These are phyloP conservation scores for Periconia macrospinosa DNA, from an alignment of 2,329 filamentous ascomycete species.

Conservation along the genomic window DNA sequence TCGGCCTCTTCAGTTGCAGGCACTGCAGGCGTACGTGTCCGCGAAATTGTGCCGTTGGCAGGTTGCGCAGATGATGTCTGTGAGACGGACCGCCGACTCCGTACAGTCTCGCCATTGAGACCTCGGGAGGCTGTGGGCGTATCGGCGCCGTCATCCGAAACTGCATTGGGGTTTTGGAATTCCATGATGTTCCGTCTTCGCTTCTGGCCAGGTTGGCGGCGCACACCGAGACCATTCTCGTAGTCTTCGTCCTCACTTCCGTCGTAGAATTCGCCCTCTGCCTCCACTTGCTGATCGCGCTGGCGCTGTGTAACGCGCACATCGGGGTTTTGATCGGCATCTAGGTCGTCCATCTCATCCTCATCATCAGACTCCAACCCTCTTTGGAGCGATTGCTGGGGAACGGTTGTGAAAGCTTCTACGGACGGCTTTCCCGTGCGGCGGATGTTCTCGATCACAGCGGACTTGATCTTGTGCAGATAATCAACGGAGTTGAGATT, in stretches of 20 bases:
- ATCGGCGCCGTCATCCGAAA: slow-evolving; percentile 29
- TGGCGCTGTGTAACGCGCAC: slow-evolving; percentile 77
- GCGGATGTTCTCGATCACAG: slow-evolving; percentile 68
- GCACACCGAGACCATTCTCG: slow-evolving; percentile 71
- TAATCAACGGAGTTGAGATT: slow-evolving; percentile 71
- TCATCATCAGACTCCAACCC: slow-evolving; percentile 67
- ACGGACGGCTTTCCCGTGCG: slow-evolving; percentile 63
- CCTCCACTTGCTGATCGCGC: slow-evolving; percentile 76
- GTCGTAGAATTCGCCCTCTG: slow-evolving; percentile 72
- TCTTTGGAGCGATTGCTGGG: slow-evolving; percentile 44
- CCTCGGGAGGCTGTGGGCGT: slow-evolving; percentile 28
- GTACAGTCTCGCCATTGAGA: slow-evolving; percentile 34
- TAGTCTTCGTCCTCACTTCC: slow-evolving; percentile 89
- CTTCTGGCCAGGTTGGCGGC: slow-evolving; percentile 52
- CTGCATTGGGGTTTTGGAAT: slow-evolving; percentile 58
- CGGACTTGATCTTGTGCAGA: slow-evolving; percentile 66
- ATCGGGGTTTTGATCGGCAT: slow-evolving; percentile 86
- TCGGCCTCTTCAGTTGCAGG: slow-evolving; percentile 32
- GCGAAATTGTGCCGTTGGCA: slow-evolving; percentile 21
- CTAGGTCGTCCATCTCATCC: slow-evolving; percentile 65
- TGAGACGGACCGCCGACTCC: slow-evolving; percentile 32
- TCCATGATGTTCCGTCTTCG: slow-evolving; percentile 64
- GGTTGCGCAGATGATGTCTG: slow-evolving; percentile 22
- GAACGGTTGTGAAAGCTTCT: slow-evolving; percentile 56
- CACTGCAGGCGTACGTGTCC: slow-evolving; percentile 31